A percentile compares a stretch with the other conserved stretches of the same genome.
Conservation (phyloP, 331 rosid genomes). For the Arachis monticola region DNA sequence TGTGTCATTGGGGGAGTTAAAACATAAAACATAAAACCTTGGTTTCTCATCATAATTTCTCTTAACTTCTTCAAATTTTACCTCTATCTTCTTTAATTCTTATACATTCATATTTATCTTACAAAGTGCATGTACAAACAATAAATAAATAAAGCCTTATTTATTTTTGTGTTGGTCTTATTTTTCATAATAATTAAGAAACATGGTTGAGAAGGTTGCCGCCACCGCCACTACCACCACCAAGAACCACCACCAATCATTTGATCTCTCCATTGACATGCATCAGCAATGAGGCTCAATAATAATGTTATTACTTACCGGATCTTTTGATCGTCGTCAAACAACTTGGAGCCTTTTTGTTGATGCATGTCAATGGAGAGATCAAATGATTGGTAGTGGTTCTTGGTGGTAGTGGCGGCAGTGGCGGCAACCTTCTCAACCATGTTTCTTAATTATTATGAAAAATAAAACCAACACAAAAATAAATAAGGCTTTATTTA, state of each 20-base stretch:
- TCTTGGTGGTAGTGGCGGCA: slow-evolving; percentile 30
- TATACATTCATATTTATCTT: neutral
- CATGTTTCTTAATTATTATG: slow-evolving; percentile 42
- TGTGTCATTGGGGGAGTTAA: too few relatives aligned
- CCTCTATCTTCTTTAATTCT: too few relatives aligned
- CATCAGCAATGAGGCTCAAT: slow-evolving; percentile 46
- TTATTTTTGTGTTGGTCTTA: neutral
- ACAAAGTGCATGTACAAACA: neutral
- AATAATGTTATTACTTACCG: slow-evolving; percentile 43
- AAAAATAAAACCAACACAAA: slow-evolving; percentile 12
- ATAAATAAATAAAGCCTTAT: too few relatives aligned
- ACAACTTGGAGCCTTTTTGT: slow-evolving; percentile 51
- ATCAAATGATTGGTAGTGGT: slow-evolving; percentile 52
- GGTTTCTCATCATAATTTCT: too few relatives aligned
- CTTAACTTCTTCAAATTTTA: too few relatives aligned
- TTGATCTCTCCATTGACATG: slow-evolving; percentile 58
- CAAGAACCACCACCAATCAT: slow-evolving; percentile 47
- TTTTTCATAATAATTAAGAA: slow-evolving; percentile 5
- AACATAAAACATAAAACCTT: too few relatives aligned
- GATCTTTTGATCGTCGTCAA: slow-evolving; percentile 80
- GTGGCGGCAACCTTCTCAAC: slow-evolving; percentile 40
- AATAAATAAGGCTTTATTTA: too few relatives aligned
- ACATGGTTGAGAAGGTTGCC: slow-evolving; percentile 54
- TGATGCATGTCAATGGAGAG: slow-evolving; percentile 53
- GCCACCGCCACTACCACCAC: slow-evolving; percentile 26